Percentiles rank a stretch among this genome's conserved stretches.
phyloP scores from a whole-genome alignment of 257 asterid species.

The Petrea volubilis region DNA sequence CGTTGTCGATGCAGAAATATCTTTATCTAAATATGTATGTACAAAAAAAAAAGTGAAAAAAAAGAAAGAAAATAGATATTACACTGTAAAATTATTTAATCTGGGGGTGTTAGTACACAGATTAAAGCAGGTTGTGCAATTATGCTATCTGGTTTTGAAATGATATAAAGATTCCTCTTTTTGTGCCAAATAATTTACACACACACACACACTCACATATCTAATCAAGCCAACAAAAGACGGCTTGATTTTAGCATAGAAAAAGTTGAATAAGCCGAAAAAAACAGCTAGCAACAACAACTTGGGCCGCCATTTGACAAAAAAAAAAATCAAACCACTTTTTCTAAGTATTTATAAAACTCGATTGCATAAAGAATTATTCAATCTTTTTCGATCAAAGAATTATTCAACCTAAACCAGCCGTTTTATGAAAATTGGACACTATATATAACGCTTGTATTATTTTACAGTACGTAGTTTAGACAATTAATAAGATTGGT shows the following conservation, averaged over 20 bases:
- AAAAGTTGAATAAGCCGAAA: slow-evolving; percentile 15
- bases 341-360: slow-evolving; percentile 4
- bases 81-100: not conserved
- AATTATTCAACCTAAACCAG: not conserved
- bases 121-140: slow-evolving; percentile 19
- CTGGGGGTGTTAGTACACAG: not conserved
- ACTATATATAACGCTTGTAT: not conserved
- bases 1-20: slow-evolving; percentile 22
- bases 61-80: not conserved
- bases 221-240: not conserved
- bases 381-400: too few relatives aligned
- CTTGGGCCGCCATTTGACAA: slow-evolving; percentile 39
- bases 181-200: not conserved
- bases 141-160: slow-evolving; percentile 18
- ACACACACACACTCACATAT: too few relatives aligned
- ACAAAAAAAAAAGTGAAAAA: not conserved
- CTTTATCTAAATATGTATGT: slow-evolving; percentile 14
- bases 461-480: not conserved
- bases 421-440: not conserved
- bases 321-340: slow-evolving; percentile 8
- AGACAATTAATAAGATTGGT: not conserved
- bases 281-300: not conserved
- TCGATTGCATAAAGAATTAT: not conserved
- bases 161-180: not conserved
- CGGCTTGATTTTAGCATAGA: not conserved